Base-by-base conservation (phyloP, 768 basidiomycete genomes). In the Tricholoma bakamatsutake region DNA sequence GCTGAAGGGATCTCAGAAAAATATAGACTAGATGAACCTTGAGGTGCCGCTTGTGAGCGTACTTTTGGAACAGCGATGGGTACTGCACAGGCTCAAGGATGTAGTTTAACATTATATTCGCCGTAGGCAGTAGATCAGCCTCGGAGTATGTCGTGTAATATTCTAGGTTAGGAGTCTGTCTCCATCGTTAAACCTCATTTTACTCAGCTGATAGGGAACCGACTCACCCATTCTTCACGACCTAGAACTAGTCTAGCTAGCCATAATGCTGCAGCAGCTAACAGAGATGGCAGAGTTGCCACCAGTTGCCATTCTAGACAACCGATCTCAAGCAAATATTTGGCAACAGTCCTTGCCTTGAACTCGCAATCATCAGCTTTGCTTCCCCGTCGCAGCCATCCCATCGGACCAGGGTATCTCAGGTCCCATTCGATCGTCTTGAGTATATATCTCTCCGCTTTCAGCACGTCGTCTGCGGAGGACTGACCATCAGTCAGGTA, bases 91-190 rank as follows among this genome's bases (percentile, higher is more conserved):
- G 84, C 66, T 88, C 89, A 52, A 97, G 77, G 61, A 98, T 79
- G 67, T 94, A 96, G 69, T 93, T 91, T 60, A 98, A 67, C 91
- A 98, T 95, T 63, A 94, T 62, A 69, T 92, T 95, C 1, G 94
- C 96, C 0, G 88, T 89, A 0, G 93, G 93, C 37, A 96, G 73
- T 49, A 99, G 69, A 28, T 85, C 83, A 46, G 83, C 86, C 69
- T 97, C 92, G 12, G 86, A 75, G 71, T 96, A 98, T n/a, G 88
- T 85, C 0, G 96, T 93, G 69, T 94, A 98, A 68, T 98, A 95
- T 2, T 90, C 88, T 52, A 98, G 68, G 67, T 94, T 98, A 6
- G 92, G 81, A 24, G 87, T 85, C 95, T 71, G 57, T 40, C 10
- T 4, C 8, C 28, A 18, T 53, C 21, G 24, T 53, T 7, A 13